phyloP scores from a whole-genome alignment of 306 rosid species.

The Trifolium pratense region DNA sequence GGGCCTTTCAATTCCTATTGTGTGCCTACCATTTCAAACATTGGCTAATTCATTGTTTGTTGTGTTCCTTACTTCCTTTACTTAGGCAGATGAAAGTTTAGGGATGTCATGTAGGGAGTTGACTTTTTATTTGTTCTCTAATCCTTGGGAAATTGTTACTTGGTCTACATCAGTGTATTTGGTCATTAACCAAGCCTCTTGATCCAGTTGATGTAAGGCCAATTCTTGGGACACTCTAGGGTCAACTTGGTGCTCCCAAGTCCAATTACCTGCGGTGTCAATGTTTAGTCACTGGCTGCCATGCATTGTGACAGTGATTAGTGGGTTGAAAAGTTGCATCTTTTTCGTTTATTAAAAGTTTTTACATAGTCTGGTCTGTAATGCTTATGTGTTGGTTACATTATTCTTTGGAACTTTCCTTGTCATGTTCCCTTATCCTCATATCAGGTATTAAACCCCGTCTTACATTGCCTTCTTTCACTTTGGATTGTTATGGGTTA shows the following conservation, averaged over 20 bases:
- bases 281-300: neutral
- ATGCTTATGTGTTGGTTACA: neutral
- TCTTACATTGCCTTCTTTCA: neutral
- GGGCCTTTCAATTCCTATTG: constrained; percentile 1
- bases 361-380: neutral
- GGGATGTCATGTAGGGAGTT: neutral
- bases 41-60: neutral
- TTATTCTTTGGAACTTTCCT: constrained; percentile 26
- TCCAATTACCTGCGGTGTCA: neutral
- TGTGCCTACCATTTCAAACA: neutral
- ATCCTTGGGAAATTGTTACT: neutral
- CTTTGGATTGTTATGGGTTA: constrained; percentile 18
- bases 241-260: neutral
- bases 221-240: neutral
- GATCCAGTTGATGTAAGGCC: neutral
- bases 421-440: constrained; percentile 5
- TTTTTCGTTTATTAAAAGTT: neutral
- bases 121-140: neutral
- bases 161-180: neutral
- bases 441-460: neutral
- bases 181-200: neutral
- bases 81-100: constrained; percentile 12
- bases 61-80: neutral
- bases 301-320: neutral
- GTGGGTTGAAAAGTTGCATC: neutral